These are phyloP conservation scores for Ceratobasidium theobromae DNA, from an alignment of 1,284 basidiomycete genomes.

Conservation along the genomic window DNA sequence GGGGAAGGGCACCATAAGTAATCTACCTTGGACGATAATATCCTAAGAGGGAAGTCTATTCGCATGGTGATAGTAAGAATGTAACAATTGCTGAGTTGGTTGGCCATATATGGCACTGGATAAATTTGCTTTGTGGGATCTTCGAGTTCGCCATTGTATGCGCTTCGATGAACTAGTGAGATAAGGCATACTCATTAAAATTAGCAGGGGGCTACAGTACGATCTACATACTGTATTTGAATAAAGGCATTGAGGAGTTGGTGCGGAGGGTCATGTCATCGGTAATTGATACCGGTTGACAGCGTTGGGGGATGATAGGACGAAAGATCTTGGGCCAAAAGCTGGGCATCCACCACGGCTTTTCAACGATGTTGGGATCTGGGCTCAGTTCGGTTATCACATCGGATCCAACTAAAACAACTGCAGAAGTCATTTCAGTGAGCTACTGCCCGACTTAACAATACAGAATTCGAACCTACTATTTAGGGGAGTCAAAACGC, in stretches of 20 bases:
- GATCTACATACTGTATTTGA: constrained; percentile 2
- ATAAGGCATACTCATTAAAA: not conserved
- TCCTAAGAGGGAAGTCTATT: not conserved
- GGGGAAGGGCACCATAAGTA: not conserved
- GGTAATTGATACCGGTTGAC: constrained; percentile 6
- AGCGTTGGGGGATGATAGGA: not conserved
- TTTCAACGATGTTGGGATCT: not conserved
- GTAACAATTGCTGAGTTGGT: not conserved
- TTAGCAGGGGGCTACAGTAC: not conserved
- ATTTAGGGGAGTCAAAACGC: constrained; percentile 6
- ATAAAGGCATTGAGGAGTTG: constrained; percentile 1
- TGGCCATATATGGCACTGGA: constrained; percentile 14
- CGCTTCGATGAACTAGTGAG: not conserved
- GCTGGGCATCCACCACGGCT: constrained; percentile 16
- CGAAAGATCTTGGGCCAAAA: not conserved
- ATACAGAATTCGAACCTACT: not conserved
- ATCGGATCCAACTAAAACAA: constrained; percentile 5
- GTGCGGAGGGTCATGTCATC: constrained; percentile 6
- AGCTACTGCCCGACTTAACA: not conserved
- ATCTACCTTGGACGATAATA: not conserved
- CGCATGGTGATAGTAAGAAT: not conserved
- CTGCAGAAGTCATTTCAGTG: not conserved
- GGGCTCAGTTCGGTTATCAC: not conserved
- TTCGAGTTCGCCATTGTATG: not conserved
- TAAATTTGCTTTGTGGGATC: constrained; percentile 7